These are phyloP conservation scores for Apiospora sp. DNA, from an alignment of 2,329 filamentous ascomycete genomes.

Conservation along the genomic window DNA sequence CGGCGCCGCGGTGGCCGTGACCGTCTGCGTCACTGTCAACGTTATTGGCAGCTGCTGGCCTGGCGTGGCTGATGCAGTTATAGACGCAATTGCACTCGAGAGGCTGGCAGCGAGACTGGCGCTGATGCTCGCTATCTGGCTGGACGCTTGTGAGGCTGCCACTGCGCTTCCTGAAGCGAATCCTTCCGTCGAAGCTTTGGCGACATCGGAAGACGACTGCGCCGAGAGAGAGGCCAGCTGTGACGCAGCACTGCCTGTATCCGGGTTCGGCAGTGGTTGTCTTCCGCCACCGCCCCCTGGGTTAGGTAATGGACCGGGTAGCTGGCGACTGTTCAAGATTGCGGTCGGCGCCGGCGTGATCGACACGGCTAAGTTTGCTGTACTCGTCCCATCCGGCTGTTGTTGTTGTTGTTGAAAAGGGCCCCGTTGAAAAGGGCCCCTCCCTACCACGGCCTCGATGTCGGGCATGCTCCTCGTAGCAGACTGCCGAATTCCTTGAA, in stretches of 20 bases:
- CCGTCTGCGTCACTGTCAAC: conserved; percentile 16
- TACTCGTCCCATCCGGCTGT: background rate
- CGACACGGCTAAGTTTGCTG: background rate
- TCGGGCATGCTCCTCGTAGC: background rate
- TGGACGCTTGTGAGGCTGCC: background rate
- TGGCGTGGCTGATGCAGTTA: background rate
- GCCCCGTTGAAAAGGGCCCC: background rate
- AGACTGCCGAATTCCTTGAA: background rate
- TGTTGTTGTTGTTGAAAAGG: background rate
- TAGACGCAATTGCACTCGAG: conserved; percentile 25
- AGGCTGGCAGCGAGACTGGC: conserved; percentile 24
- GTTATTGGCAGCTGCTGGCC: conserved; percentile 3
- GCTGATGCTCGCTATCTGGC: conserved; percentile 17
- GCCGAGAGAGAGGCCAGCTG: conserved; percentile 19
- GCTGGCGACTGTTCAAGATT: background rate
- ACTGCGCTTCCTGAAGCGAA: background rate
- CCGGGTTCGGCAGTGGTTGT: background rate
- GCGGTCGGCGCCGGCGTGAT: background rate
- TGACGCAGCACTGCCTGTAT: background rate
- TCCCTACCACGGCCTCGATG: background rate
- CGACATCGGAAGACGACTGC: conserved; percentile 9
- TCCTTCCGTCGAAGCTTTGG: conserved; percentile 6
- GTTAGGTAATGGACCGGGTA: background rate
- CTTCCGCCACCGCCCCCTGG: conserved; percentile 1
- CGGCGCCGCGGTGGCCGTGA: background rate